Evolutionary conservation across 2,329 filamentous ascomycete species (phyloP), one percentile per base, ranked within the genome.

Genomic region (Diplodia mutila): DNA sequence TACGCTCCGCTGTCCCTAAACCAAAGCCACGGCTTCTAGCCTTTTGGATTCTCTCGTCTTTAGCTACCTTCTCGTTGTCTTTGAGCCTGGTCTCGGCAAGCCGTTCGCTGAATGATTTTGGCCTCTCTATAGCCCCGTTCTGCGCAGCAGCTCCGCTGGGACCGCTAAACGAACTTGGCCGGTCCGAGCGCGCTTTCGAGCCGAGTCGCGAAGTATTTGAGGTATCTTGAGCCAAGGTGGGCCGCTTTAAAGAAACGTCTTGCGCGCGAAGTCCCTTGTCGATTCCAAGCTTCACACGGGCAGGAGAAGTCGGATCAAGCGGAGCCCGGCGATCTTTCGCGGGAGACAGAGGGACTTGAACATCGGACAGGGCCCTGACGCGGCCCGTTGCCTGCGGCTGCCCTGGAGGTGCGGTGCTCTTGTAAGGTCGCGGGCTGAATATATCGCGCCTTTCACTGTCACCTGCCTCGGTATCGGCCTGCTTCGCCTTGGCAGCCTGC

Each of bases 211-310:
- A 34, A 34, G 25, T 48, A 27, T n/a, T 66, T 8, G 63, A 42
- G n/a, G 14, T 64, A 4, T 46, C 51, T 29, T 29, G 54, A 9
- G 57, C 53, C 2, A 61, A 76, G 54, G 88, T 84, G 3, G 92
- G 88, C 71, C 92, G 85, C 78, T 92, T 95, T 32, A 98, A 81
- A 3, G 94, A 97, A 37, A 98, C 85, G 73, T 97, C 93, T 68
- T 87, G 87, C 1, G 90, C 93, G 72, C 85, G 90, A 42, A 94
- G 81, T 0, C 93, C 93, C 76, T 97, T 96, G 79, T 97, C 94
- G 69, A 98, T 96, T 5, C 95, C 94, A 18, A 98, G 79, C 21
- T 93, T 80, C 16, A 95, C 87, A 69, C 94, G 86, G 65, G 90
- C 90, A 0, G 95, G 94, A 1, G 94, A 97, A 29, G 85, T 87